Base-by-base conservation (phyloP, 768 basidiomycete species). In the Pleurotus eryngii region DNA sequence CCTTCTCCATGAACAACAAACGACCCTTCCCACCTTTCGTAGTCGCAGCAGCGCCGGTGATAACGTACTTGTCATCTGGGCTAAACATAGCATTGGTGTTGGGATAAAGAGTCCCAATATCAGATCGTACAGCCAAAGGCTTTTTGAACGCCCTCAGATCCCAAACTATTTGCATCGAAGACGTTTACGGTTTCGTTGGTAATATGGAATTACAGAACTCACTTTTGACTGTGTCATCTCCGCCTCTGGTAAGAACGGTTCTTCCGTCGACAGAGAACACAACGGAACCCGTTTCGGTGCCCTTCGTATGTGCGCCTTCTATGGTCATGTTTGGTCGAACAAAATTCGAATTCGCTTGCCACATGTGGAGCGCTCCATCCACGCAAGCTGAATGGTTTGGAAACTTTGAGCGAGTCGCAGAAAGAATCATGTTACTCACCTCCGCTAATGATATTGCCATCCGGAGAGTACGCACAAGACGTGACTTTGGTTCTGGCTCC, bases 201-300 rank as follows among this genome's bases (percentile, higher is more conserved):
- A 53, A 56, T 18, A 24, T 48, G n/a, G 49, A 43, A n/a, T 27
- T 27, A 46, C n/a, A 47, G 59, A 46, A 84, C 93, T 61, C 72
- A 97, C 96, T 71, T 74, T 98, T 99, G 56, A 98, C 89, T 1
- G 94, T 96, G 68, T 95, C 89, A 73, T 99, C 97, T 1, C 91
- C 93, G 40, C 96, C 95, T 65, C 97, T 79, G 5, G 93, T 95
- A 57, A 94, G 80, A 30, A 98, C 72, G 18, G 90, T 91, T 58
- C 81, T 78, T 1, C 91, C 90, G 66, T 99, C 97, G 49, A 94
- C 81, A 7, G 93, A 92, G 69, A 97, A 98, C 11, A 84, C 83
- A 46, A 98, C 65, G 0, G 92, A 91, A 5, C 94, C 92, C 1
- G 89, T 93, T 65, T 95, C 92, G 0, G 87, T 90, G 38, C 83